These are phyloP conservation scores for Typha latifolia DNA, from an alignment of 176 grass and related monocot genomes.

Conservation along the genomic window DNA sequence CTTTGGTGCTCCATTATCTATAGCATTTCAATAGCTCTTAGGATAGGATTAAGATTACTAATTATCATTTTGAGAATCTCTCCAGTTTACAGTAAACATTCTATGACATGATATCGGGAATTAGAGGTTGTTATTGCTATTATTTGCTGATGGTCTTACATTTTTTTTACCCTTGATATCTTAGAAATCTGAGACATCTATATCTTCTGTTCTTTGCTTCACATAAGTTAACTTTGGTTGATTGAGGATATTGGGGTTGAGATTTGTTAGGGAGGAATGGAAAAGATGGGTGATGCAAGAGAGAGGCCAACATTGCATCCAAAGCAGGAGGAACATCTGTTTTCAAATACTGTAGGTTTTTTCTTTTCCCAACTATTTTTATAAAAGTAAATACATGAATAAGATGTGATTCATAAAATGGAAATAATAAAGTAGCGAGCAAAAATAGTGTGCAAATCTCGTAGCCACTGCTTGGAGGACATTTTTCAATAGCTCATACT, in stretches of 20 bases:
- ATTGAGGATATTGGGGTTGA: conserved; percentile 36
- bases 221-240: conserved; percentile 12
- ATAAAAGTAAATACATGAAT: conserved; percentile 3
- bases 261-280: conserved; percentile 62
- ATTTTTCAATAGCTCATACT: neutral
- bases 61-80: too few relatives aligned
- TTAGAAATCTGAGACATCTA: neutral
- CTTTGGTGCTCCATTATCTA: too few relatives aligned
- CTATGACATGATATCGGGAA: too few relatives aligned
- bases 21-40: too few relatives aligned
- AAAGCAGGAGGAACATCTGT: conserved; percentile 10
- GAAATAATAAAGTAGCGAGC: neutral
- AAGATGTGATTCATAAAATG: neutral
- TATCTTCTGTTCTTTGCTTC: neutral
- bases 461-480: neutral
- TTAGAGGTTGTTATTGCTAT: too few relatives aligned
- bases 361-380: conserved; percentile 1
- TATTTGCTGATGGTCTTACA: neutral
- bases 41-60: too few relatives aligned
- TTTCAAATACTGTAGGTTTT: conserved; percentile 1
- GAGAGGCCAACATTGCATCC: conserved; percentile 25
- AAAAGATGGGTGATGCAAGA: conserved; percentile 65
- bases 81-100: too few relatives aligned
- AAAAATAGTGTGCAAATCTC: neutral
- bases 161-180: neutral